Evolutionary conservation across 257 asterid genomes (phyloP).

Genomic region (Linderniella brevidens): DNA sequence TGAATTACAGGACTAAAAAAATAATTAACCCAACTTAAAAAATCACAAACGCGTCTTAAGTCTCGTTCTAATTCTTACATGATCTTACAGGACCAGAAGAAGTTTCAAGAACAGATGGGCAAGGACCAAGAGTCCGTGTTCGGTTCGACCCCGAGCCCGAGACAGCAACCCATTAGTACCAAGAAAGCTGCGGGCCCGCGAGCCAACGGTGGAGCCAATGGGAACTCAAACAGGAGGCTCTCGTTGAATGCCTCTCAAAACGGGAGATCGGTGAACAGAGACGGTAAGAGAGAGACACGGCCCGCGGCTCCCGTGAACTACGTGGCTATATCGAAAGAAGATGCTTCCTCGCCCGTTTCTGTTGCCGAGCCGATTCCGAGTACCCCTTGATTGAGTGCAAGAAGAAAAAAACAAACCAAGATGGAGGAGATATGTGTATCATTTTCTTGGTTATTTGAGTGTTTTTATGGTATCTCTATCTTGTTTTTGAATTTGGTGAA

Average conservation of each 20-base stretch:
- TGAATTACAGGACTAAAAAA: no score
- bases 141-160: constrained; percentile 72
- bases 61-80: no score
- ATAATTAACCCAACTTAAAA: no score
- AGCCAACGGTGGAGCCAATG: constrained; percentile 73
- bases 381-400: no score
- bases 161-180: constrained; percentile 39
- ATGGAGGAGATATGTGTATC: no score
- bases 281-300: constrained; percentile 55
- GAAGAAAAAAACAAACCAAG: no score
- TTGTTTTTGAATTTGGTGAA: no score
- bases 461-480: no score
- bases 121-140: constrained; percentile 15
- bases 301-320: constrained; percentile 55
- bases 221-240: constrained; percentile 46
- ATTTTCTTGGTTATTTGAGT: no score
- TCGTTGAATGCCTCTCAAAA: constrained; percentile 74
- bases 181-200: constrained; percentile 64
- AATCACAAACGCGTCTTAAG: no score
- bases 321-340: constrained; percentile 59
- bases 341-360: constrained; percentile 20
- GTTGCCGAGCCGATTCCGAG: constrained; percentile 19
- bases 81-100: constrained; percentile 34
- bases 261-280: constrained; percentile 64
- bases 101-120: constrained; percentile 40